Evolutionary conservation across 2,329 filamentous ascomycete species (phyloP).

Genomic region (Chaetomium globosum): DNA sequence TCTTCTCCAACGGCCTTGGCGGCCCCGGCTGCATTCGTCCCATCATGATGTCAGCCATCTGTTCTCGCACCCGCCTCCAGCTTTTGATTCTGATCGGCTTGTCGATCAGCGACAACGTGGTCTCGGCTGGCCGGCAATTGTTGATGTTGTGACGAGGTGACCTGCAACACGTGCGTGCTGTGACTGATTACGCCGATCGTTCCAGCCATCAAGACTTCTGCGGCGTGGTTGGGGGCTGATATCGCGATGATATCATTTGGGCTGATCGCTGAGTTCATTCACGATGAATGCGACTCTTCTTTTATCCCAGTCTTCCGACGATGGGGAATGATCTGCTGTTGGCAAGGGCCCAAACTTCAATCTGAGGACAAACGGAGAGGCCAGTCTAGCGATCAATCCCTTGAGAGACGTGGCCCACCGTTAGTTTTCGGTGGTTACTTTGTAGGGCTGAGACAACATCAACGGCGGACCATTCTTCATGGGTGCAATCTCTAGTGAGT

Average conservation of each 20-base stretch:
- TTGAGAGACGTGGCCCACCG: neutral
- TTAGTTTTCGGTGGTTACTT: neutral
- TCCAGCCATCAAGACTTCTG: neutral
- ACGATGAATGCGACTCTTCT: neutral
- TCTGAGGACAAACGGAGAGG: neutral
- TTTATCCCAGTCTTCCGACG: neutral
- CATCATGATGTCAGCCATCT: constrained; percentile 18
- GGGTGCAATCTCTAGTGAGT: no score
- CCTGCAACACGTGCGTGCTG: constrained; percentile 3
- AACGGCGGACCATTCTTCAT: neutral
- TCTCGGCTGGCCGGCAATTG: neutral
- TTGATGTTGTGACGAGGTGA: neutral
- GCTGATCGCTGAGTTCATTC: neutral
- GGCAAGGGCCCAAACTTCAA: neutral
- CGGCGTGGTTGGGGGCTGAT: constrained; percentile 3
- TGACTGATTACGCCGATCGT: constrained; percentile 3
- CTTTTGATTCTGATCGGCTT: constrained; percentile 11
- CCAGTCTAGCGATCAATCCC: neutral
- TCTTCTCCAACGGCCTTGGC: constrained; percentile 10
- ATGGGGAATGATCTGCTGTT: neutral
- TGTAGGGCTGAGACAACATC: neutral
- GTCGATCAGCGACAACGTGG: constrained; percentile 5
- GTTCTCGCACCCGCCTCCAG: neutral
- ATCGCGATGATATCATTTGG: neutral
- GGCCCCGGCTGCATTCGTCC: constrained; percentile 10